A percentile compares a stretch with the other conserved stretches of the same genome.
Conservation (phyloP, 345 rosid genomes). For the Hevea brasiliensis region DNA sequence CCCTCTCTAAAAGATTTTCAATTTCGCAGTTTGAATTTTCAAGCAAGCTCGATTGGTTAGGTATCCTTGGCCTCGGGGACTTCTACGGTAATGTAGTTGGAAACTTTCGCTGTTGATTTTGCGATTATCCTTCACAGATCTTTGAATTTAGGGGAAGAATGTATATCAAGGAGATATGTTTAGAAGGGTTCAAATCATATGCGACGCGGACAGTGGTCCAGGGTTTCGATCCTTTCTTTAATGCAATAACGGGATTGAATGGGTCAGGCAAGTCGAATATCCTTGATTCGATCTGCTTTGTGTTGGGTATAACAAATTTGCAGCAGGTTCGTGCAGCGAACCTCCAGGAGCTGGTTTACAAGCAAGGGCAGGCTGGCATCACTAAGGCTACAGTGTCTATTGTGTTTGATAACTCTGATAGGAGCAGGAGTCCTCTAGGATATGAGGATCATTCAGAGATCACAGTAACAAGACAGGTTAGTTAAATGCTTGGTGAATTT, state of each 20-base stretch:
- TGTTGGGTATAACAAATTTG: constrained; percentile 93
- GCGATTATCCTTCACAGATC: constrained; percentile 10
- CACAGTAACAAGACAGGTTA: constrained; percentile 87
- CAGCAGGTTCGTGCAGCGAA: constrained; percentile 98
- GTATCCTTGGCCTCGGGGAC: neutral
- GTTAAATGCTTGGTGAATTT: constrained; percentile 9
- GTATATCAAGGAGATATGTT: constrained; percentile 83
- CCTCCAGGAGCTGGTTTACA: constrained; percentile 97
- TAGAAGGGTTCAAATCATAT: constrained; percentile 96
- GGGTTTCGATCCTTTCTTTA: constrained; percentile 90
- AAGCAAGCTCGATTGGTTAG: neutral
- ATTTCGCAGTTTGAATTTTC: neutral
- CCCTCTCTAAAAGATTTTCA: neutral
- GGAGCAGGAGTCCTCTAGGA: constrained; percentile 81
- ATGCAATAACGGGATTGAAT: constrained; percentile 92
- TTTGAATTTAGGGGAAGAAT: constrained; percentile 30
- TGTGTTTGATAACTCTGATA: constrained; percentile 81
- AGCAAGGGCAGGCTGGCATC: constrained; percentile 99
- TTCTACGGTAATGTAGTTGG: neutral
- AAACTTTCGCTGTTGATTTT: neutral
- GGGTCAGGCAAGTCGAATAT: constrained; percentile 99
- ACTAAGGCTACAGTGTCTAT: constrained; percentile 93
- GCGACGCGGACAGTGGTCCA: constrained; percentile 93
- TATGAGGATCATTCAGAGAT: constrained; percentile 84
- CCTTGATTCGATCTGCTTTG: constrained; percentile 95